Percentiles rank a stretch among this genome's conserved stretches.
Conservation (phyloP, 495 filamentous ascomycete species). For the Talaromyces ruber region DNA sequence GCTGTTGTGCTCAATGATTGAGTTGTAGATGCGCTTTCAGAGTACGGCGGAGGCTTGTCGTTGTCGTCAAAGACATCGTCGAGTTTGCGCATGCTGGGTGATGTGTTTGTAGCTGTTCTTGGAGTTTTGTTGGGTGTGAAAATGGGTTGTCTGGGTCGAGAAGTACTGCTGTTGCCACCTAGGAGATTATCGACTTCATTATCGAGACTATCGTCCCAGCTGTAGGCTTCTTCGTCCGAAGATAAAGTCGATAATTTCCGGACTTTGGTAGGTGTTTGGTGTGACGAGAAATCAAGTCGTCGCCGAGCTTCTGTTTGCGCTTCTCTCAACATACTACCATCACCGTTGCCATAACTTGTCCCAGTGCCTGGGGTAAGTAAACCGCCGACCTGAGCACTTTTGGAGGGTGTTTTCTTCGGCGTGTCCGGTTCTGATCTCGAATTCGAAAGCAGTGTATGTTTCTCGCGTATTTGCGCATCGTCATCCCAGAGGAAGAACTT, state of each 20-base stretch:
- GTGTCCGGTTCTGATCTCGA: slow-evolving; percentile 30
- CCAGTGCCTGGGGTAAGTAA: slow-evolving; percentile 11
- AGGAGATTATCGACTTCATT: slow-evolving; percentile 14
- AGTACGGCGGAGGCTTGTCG: slow-evolving; percentile 4
- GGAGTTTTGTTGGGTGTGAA: slow-evolving; percentile 39
- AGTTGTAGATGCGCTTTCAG: background rate
- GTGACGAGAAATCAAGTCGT: background rate
- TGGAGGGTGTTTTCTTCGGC: slow-evolving; percentile 8
- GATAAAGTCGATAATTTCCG: slow-evolving; percentile 28
- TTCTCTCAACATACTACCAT: background rate
- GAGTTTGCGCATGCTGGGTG: slow-evolving; percentile 46
- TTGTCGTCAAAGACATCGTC: slow-evolving; percentile 22
- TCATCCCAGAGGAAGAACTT: slow-evolving; percentile 66
- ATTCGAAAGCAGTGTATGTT: slow-evolving; percentile 40
- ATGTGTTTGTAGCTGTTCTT: slow-evolving; percentile 33
- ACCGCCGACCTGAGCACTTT: slow-evolving; percentile 10
- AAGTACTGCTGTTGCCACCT: background rate
- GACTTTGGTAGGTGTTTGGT: slow-evolving; percentile 20
- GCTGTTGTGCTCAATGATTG: slow-evolving; percentile 10
- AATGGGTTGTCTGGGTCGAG: slow-evolving; percentile 14
- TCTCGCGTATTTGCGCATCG: slow-evolving; percentile 50
- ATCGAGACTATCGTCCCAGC: slow-evolving; percentile 35
- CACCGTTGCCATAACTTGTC: background rate
- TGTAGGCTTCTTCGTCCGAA: slow-evolving; percentile 34
- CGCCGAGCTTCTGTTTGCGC: background rate